These are phyloP conservation scores for Dactylorhiza incarnata DNA, from an alignment of 106 monocot genomes.

Conservation along the genomic window DNA sequence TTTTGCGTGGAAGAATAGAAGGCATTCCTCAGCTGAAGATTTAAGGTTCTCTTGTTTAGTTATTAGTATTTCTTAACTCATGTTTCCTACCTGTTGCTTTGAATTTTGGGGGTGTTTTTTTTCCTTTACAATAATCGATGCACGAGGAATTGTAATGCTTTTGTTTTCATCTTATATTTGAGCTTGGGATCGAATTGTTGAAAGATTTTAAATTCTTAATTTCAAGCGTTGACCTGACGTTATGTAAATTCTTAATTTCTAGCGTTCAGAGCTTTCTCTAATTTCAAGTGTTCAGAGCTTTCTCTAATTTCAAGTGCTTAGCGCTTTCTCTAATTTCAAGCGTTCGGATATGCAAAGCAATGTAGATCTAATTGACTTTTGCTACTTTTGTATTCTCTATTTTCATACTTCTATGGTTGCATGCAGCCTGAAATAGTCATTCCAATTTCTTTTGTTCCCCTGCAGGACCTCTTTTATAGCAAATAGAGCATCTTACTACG, in stretches of 20 bases:
- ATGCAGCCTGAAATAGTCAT: background rate
- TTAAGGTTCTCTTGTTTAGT: conserved; percentile 3
- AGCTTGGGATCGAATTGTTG: background rate
- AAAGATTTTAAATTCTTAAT: background rate
- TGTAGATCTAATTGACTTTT: background rate
- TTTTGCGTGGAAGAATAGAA: no score
- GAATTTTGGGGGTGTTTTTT: background rate
- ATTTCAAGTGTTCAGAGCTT: background rate
- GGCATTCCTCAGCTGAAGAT: background rate
- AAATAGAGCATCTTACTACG: background rate
- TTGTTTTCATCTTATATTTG: background rate
- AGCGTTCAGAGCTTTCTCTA: background rate
- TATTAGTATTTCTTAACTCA: background rate
- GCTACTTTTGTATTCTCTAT: background rate
- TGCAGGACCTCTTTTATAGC: background rate
- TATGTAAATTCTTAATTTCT: background rate
- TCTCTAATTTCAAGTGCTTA: background rate
- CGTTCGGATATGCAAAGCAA: background rate
- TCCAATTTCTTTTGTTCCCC: background rate
- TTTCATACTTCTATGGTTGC: background rate
- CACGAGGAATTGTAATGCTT: background rate
- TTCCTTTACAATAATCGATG: background rate
- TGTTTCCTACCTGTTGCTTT: background rate
- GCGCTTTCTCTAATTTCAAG: background rate
- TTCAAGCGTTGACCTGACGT: background rate